Percentiles rank a stretch among this genome's conserved stretches.
Evolutionary conservation across 2,329 filamentous ascomycete genomes (phyloP).

Genomic region (Monosporascus cannonballus): DNA sequence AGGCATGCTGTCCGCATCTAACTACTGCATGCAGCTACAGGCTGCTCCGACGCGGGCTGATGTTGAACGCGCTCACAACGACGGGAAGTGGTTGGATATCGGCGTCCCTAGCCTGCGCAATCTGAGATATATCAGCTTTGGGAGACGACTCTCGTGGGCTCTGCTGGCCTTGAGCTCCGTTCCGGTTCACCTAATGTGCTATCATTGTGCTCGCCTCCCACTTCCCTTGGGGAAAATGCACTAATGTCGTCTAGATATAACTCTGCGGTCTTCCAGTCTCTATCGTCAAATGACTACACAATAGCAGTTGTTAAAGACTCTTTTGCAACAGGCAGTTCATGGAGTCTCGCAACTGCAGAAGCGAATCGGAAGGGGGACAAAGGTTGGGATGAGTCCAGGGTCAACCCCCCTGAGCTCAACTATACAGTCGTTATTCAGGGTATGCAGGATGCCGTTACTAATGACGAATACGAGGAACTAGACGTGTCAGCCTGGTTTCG

Average conservation of each 20-base stretch:
- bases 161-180: conserved; percentile 10
- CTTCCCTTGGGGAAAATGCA: background rate
- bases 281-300: conserved; percentile 14
- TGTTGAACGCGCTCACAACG: conserved; percentile 17
- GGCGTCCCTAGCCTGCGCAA: conserved; percentile 11
- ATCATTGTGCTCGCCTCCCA: background rate
- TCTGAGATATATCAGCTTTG: conserved; percentile 5
- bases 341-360: conserved; percentile 5
- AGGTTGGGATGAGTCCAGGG: conserved; percentile 2
- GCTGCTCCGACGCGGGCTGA: conserved; percentile 26
- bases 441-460: conserved; percentile 6
- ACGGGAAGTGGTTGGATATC: conserved; percentile 9
- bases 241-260: conserved; percentile 4
- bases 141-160: conserved; percentile 5
- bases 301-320: conserved; percentile 12
- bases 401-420: conserved; percentile 6
- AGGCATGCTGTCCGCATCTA: conserved; percentile 26
- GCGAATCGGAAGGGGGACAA: conserved; percentile 2
- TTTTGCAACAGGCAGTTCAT: conserved; percentile 4
- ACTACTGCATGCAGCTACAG: conserved; percentile 31
- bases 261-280: conserved; percentile 12
- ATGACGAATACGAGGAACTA: background rate
- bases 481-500: conserved; percentile 14
- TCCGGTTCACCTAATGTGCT: conserved; percentile 11
- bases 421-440: conserved; percentile 8